These are phyloP conservation scores for Pezicula radicicola DNA, from an alignment of 2,329 filamentous ascomycete genomes.

Conservation along the genomic window DNA sequence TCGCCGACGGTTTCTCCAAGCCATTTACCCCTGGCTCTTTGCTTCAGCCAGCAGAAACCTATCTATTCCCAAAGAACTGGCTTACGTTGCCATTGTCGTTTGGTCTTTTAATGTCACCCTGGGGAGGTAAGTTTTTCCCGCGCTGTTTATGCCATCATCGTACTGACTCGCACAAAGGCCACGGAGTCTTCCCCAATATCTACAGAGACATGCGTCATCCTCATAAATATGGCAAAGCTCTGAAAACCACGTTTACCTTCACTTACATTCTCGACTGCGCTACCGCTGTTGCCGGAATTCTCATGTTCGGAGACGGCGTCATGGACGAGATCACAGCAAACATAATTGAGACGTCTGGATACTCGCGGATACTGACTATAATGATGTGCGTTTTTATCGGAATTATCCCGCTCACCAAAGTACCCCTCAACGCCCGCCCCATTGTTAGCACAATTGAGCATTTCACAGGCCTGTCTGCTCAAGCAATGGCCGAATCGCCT, in stretches of 20 bases:
- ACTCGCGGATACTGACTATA: conserved; percentile 70
- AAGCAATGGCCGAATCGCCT: conserved; percentile 40
- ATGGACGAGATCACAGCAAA: conserved; percentile 89
- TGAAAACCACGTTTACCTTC: conserved; percentile 81
- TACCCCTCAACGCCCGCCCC: conserved; percentile 85
- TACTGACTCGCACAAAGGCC: conserved; percentile 22
- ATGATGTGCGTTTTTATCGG: conserved; percentile 83
- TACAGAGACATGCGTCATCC: conserved; percentile 75
- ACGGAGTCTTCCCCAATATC: conserved; percentile 80
- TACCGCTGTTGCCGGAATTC: conserved; percentile 78
- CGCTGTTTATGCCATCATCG: too few species aligned
- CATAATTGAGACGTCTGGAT: conserved; percentile 71
- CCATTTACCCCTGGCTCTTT: conserved; percentile 77
- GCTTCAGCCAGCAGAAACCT: conserved; percentile 73
- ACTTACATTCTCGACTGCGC: conserved; percentile 81
- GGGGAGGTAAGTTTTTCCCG: conserved; percentile 50
- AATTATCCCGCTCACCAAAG: conserved; percentile 92
- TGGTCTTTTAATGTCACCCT: conserved; percentile 82
- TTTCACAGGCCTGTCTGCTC: conserved; percentile 60
- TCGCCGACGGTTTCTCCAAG: conserved; percentile 85
- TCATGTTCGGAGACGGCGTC: conserved; percentile 95
- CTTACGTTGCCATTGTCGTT: conserved; percentile 79
- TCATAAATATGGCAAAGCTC: conserved; percentile 64
- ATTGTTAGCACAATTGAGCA: conserved; percentile 85
- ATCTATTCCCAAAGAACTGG: conserved; percentile 85